Percentiles rank a stretch among this genome's conserved stretches.
Evolutionary conservation across 192 early-diverging fungal genomes (phyloP).

Genomic region (Phlyctochytrium arcticum): DNA sequence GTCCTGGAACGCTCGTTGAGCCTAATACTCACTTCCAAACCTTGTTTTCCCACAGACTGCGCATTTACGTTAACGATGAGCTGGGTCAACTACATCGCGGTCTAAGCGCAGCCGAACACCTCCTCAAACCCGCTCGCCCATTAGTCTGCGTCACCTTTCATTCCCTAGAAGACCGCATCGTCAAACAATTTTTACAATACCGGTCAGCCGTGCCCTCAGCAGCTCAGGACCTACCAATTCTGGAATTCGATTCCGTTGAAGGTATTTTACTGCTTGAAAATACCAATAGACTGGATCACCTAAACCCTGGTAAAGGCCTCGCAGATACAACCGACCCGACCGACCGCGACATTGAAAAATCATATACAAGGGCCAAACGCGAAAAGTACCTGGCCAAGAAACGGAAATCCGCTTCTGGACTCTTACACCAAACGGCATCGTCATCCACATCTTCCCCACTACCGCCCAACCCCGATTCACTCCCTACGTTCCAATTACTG

Average conservation of each 20-base stretch:
- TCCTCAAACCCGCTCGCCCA: constrained; percentile 50
- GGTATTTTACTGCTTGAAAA: background rate
- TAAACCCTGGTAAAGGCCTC: background rate
- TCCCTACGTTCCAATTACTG: too few species aligned
- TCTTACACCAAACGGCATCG: too few species aligned
- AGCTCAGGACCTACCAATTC: background rate
- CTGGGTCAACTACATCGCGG: constrained; percentile 54
- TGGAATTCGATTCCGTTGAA: too few species aligned
- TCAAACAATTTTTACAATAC: constrained; percentile 54
- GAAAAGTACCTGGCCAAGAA: too few species aligned
- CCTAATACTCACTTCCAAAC: too few species aligned
- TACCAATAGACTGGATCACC: too few species aligned
- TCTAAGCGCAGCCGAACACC: constrained; percentile 44
- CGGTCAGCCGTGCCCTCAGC: constrained; percentile 17
- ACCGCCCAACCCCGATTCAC: too few species aligned
- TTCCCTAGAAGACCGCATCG: constrained; percentile 69
- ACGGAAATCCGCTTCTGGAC: too few species aligned
- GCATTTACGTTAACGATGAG: constrained; percentile 74
- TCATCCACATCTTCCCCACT: too few species aligned
- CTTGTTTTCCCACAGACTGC: too few species aligned
- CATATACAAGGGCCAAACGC: background rate
- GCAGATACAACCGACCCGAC: background rate
- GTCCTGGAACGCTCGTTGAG: too few species aligned
- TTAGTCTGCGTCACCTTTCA: constrained; percentile 69
- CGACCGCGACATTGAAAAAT: background rate